phyloP scores from a whole-genome alignment of 176 grass and related monocot genomes.

The Metroxylon sagu region DNA sequence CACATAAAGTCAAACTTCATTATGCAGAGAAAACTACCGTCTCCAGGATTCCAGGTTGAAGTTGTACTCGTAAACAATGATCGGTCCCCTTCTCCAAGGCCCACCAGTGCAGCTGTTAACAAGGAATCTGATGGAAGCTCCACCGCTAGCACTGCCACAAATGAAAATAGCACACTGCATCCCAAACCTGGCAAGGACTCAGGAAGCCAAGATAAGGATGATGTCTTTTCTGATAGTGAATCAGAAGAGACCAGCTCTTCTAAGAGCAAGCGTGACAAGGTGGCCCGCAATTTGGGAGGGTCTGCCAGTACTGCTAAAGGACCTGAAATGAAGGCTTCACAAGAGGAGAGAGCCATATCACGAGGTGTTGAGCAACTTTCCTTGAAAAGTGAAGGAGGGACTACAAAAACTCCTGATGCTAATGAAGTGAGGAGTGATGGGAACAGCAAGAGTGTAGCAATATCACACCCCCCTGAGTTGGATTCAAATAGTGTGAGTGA shows the following conservation, averaged over 20 bases:
- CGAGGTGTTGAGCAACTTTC: conserved; percentile 42
- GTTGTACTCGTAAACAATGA: conserved; percentile 79
- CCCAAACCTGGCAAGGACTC: conserved; percentile 34
- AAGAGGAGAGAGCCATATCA: conserved; percentile 25
- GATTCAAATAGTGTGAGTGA: conserved; percentile 67
- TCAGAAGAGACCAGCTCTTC: conserved; percentile 52
- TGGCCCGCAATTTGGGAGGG: conserved; percentile 10
- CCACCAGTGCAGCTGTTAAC: conserved; percentile 22
- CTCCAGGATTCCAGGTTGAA: conserved; percentile 87
- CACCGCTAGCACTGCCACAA: conserved; percentile 14
- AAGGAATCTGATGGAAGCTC: conserved; percentile 29
- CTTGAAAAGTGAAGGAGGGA: conserved; percentile 34
- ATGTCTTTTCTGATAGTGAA: conserved; percentile 77
- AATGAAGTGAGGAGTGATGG: conserved; percentile 31
- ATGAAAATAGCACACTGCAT: conserved; percentile 30
- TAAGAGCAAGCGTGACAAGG: conserved; percentile 36
- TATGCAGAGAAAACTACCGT: conserved; percentile 83
- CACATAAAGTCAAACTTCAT: conserved; percentile 9
- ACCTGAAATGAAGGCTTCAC: conserved; percentile 30
- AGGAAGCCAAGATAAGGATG: conserved; percentile 63
- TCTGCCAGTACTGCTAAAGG: conserved; percentile 31
- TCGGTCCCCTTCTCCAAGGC: conserved; percentile 41
- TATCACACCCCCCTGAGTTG: conserved; percentile 5
- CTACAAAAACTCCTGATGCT: conserved; percentile 30
- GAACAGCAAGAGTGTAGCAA: conserved; percentile 25